Conservation (phyloP, 2,329 filamentous ascomycete species). For the Cordyceps militaris region DNA sequence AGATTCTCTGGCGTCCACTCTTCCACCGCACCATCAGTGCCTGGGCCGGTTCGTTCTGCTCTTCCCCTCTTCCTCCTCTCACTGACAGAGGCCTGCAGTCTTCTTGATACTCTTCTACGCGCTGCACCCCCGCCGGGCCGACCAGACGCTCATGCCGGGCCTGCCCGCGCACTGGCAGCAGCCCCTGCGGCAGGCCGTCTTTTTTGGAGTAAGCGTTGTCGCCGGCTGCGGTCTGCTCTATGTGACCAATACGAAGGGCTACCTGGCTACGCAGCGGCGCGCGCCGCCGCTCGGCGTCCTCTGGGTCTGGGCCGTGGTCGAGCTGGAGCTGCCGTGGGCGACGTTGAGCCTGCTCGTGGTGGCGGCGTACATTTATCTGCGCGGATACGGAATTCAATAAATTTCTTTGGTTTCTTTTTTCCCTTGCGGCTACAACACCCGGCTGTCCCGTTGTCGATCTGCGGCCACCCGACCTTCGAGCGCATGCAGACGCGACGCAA, state of each 20-base stretch:
- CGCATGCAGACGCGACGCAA: constrained; percentile 34
- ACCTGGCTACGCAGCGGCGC: constrained; percentile 85
- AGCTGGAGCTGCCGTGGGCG: constrained; percentile 67
- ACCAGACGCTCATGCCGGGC: constrained; percentile 42
- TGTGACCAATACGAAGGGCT: constrained; percentile 71
- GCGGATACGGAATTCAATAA: constrained; percentile 42
- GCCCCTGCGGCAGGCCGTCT: constrained; percentile 50
- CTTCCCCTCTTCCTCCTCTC: constrained; percentile 2
- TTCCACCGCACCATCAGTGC: constrained; percentile 44
- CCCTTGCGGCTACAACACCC: constrained; percentile 13
- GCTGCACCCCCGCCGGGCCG: constrained; percentile 47
- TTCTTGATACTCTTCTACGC: constrained; percentile 49
- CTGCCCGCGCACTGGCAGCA: constrained; percentile 40
- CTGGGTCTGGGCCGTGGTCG: constrained; percentile 90
- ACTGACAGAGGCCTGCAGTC: constrained; percentile 33
- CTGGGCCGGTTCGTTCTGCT: constrained; percentile 37
- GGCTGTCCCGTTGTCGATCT: background rate
- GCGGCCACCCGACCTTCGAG: constrained; percentile 27
- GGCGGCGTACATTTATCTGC: constrained; percentile 38
- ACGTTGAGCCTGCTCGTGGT: constrained; percentile 44
- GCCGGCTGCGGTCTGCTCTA: constrained; percentile 75
- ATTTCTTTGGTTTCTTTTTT: background rate
- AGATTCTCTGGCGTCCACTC: constrained; percentile 54
- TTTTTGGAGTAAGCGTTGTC: constrained; percentile 52
- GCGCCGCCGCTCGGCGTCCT: constrained; percentile 82